Percentiles rank a stretch among this genome's conserved stretches.
Conservation (phyloP, 345 rosid species). For the Brassica cretica region DNA sequence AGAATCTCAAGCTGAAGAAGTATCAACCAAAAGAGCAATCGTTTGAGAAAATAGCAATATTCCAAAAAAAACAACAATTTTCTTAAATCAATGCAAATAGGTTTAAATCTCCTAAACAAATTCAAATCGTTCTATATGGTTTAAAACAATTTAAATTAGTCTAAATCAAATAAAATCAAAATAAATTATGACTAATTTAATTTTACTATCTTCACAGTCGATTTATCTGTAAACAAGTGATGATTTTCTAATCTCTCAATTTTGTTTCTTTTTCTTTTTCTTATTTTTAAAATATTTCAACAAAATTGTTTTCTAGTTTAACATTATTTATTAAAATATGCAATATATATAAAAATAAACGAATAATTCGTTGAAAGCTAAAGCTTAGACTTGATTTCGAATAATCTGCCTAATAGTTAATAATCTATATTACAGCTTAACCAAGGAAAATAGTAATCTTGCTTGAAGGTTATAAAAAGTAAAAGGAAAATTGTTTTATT, state of each 20-base stretch:
- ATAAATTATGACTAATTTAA: background rate
- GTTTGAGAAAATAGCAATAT: background rate
- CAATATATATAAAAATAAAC: too few relatives aligned
- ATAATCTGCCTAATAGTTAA: too few relatives aligned
- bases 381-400: too few relatives aligned
- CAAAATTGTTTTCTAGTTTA: too few relatives aligned
- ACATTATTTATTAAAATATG: too few relatives aligned
- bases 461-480: background rate
- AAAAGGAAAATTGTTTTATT: background rate
- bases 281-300: too few relatives aligned
- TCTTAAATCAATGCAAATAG: too few relatives aligned
- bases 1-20: slow-evolving; percentile 72
- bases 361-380: too few relatives aligned
- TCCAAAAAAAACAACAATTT: background rate
- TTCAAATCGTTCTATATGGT: too few relatives aligned
- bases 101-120: background rate
- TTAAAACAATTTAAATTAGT: too few relatives aligned
- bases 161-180: background rate
- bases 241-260: background rate
- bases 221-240: background rate
- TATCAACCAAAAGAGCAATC: background rate
- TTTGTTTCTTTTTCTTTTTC: too few relatives aligned
- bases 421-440: too few relatives aligned
- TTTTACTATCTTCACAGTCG: background rate
- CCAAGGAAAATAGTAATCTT: background rate